These are phyloP conservation scores for Sarocladiaceae sp. DNA, from an alignment of 2,329 filamentous ascomycete genomes.

Conservation along the genomic window DNA sequence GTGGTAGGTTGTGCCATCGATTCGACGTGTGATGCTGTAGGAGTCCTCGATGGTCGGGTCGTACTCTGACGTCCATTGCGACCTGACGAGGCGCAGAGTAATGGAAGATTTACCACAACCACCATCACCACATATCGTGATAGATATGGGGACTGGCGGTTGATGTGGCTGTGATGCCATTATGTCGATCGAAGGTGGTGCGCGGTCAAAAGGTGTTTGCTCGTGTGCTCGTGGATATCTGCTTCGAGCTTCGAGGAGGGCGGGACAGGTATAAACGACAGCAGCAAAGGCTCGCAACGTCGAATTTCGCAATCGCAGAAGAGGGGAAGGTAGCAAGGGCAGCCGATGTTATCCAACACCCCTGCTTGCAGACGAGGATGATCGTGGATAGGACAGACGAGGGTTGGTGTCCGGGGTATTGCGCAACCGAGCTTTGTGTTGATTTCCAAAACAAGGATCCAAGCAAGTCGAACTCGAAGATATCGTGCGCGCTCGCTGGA, in stretches of 20 bases:
- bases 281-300: too few relatives aligned
- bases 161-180: slow-evolving; percentile 12
- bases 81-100: slow-evolving; percentile 73
- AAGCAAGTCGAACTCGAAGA: too few relatives aligned
- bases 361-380: not conserved
- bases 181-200: not conserved
- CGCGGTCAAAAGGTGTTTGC: not conserved
- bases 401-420: too few relatives aligned
- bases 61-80: slow-evolving; percentile 78
- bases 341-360: slow-evolving; percentile 1
- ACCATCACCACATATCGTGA: slow-evolving; percentile 82
- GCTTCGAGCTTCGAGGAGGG: too few relatives aligned
- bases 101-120: slow-evolving; percentile 83
- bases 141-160: slow-evolving; percentile 53
- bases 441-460: too few relatives aligned
- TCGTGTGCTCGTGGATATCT: slow-evolving; percentile 4
- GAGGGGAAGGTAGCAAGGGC: not conserved
- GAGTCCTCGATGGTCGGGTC: slow-evolving; percentile 79
- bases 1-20: slow-evolving; percentile 76
- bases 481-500: too few relatives aligned
- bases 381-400: not conserved
- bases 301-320: not conserved
- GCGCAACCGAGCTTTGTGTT: too few relatives aligned
- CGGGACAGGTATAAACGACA: too few relatives aligned
- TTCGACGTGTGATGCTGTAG: slow-evolving; percentile 72